Base-by-base conservation (phyloP, 2,329 filamentous ascomycete genomes). In the Rutstroemia sp. region DNA sequence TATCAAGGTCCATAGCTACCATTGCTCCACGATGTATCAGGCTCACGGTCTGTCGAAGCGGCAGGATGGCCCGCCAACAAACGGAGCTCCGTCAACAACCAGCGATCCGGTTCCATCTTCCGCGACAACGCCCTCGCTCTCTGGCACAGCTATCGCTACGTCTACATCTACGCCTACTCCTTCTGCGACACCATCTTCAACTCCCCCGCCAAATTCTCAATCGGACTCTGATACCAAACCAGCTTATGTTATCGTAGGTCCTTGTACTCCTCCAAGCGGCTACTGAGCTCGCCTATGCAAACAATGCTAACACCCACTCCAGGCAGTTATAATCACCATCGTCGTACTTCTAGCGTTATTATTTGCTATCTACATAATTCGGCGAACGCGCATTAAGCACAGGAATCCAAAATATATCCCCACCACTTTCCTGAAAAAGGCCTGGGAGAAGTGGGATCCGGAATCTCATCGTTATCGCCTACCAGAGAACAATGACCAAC, bases 401-500 rank as follows among this genome's bases (percentile, higher is more conserved):
- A 73, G 69, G 54, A 70, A 76, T 27, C 77, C 78, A 2, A 79
- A 73, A 67, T 77, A 76, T 57, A 70, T 81, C 21, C 77, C 79
- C 4, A 78, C 76, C 1, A 69, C 71, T 25, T 76, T 69, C 55
- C 64, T 82, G 34, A 81, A 80, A 65, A 71, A 70, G 17, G 70
- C 73, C 66, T 82, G 79, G 79, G 70, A 70, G 54, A 71, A 71
- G 60, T 81, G 79, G 79, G 69, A 69, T 3, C 72, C 73, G 3
- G 45, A 53, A 66, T 34, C 58, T 9, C 41, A 44, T 27, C 56
- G 53, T 38, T 56, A 62, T 42, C 63, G 61, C 27, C 48, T 67
- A 23, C 62, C 64, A 37, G 57, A 64, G 50, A 67, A 68, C 45
- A 69, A 71, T 46, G 69, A 70, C 37, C 62, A 66, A 38, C 76